Base-by-base conservation (phyloP, 192 early-diverging fungal genomes). In the Entomortierella chlamydospora region DNA sequence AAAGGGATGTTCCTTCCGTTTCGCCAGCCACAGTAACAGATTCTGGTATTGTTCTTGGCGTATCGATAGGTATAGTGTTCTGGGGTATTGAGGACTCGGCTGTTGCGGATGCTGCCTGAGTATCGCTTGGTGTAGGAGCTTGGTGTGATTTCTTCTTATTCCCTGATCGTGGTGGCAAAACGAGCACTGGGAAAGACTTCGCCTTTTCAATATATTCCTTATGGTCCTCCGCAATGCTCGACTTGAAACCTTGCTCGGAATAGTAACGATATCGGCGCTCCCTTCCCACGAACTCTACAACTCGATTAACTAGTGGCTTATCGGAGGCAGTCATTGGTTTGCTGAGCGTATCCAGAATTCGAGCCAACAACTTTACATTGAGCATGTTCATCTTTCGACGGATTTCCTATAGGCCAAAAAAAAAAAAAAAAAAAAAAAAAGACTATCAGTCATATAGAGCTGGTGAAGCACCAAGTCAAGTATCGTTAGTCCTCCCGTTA, bases 221-320 rank as follows among this genome's bases (percentile, higher is more conserved):
- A 20, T 79, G 67, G 8, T 79, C 76, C 22, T 79, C 54, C 9
- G 28, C 58, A 5, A 72, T 51, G n/a, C 68, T 65, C 6, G 61
- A 57, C 37, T 68, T 71, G 62, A 62, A 83, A 4, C 64, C 72
- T 15, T 81, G 71, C 4, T 74, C 53, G 1, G 89, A 81, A 49
- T 77, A 91, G 70, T 92, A 92, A 23, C 91, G 86, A 63, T 91
- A 91, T 15, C 87, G 85, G 8, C 88, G 67, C 58, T 90, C 88
- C 18, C 89, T 73, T 15, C 91, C 91, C 5, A 86, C 83, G 81
- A 91, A 91, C 68, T 93, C 91, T 20, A 81, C 73, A 13, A 82
- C 78, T 11, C 86, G 61, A 2, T 82, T 74, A 10, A 90, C 57
- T 12, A 72, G 42, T 31, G 82, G 68, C 33, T 80, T 45, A 26